Conservation (phyloP, 768 basidiomycete genomes). For the Cubamyces lactineus region DNA sequence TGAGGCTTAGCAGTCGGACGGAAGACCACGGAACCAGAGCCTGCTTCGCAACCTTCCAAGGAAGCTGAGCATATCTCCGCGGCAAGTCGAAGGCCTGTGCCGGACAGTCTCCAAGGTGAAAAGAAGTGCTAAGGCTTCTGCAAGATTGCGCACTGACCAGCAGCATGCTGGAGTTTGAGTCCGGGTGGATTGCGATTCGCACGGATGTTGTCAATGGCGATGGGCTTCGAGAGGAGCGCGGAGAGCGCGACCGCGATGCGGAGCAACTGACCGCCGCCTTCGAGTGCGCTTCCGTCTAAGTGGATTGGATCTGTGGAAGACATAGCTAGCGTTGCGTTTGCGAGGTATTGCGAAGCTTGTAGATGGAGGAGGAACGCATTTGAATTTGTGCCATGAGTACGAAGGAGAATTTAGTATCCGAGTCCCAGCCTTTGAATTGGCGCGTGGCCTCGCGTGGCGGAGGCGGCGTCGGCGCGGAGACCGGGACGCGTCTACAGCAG, state of each 20-base stretch:
- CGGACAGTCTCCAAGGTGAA: background rate
- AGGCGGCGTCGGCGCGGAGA: slow-evolving; percentile 6
- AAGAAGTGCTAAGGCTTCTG: background rate
- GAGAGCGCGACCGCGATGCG: slow-evolving; percentile 70
- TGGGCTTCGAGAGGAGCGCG: slow-evolving; percentile 61
- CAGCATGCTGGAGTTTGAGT: slow-evolving; percentile 72
- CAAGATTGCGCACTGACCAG: slow-evolving; percentile 45
- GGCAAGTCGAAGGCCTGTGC: slow-evolving; percentile 64
- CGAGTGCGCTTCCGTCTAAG: slow-evolving; percentile 50
- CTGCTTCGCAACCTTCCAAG: slow-evolving; percentile 56
- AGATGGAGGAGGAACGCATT: background rate
- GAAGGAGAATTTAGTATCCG: too few species aligned
- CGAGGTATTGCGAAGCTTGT: background rate
- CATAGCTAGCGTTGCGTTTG: background rate
- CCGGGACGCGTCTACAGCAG: slow-evolving; percentile 1
- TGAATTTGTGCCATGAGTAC: background rate
- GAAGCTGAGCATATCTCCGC: slow-evolving; percentile 60
- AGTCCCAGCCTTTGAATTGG: too few species aligned
- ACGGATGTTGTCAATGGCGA: slow-evolving; percentile 65
- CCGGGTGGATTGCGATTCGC: slow-evolving; percentile 61
- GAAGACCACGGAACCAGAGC: slow-evolving; percentile 59
- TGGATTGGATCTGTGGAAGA: background rate
- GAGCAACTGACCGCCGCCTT: slow-evolving; percentile 73
- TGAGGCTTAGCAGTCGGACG: slow-evolving; percentile 48
- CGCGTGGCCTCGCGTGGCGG: background rate